Base-by-base conservation (phyloP, 495 filamentous ascomycete genomes). In the Aspergillus leporis region DNA sequence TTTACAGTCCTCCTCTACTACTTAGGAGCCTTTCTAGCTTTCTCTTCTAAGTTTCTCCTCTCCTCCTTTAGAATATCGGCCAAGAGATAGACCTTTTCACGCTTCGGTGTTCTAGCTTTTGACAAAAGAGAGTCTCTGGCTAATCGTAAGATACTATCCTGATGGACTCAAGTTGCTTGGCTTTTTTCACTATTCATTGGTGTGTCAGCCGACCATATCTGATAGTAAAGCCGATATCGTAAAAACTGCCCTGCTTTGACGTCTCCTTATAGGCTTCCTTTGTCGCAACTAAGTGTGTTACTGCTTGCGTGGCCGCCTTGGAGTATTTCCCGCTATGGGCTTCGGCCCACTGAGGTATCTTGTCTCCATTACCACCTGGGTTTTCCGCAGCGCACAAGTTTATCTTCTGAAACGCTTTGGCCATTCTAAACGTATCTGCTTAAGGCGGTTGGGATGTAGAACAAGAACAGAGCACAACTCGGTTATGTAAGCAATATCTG, bases 71-170 rank as follows among this genome's bases (percentile, higher is more conserved):
- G 13, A 12, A 74, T 68, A 19, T 68, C 73, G 61, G 76, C 63
- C 51, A 76, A 70, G 3, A 80, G 70, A 62, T 86, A 90, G 0
- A 66, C 59, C 1, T 43, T 58, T 58, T 82, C 84, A 0, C 66
- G 64, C 61, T 69, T 71, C 0, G 74, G 76, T 1, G n/a, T 57
- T 69, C 14, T 41, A 50, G 1, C 50, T 48, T 66, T 67, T 3
- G 61, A 58, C 19, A 74, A 60, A 1, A 87, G 60, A 0, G 74
- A 79, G 19, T 87, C 83, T 83, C 78, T 2, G 89, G 68, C 86
- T 86, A 90, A 64, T 88, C 85, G 28, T 74, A 82, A 9, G 71
- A 73, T 16, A 90, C 84, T 28, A 90, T 83, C 5, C 77, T 73
- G 57, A 85, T 65, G 4, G 67, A 69, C 8, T 60, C 62, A 1